Base-by-base conservation (phyloP, 768 basidiomycete genomes). In the Leccinum boreale region DNA sequence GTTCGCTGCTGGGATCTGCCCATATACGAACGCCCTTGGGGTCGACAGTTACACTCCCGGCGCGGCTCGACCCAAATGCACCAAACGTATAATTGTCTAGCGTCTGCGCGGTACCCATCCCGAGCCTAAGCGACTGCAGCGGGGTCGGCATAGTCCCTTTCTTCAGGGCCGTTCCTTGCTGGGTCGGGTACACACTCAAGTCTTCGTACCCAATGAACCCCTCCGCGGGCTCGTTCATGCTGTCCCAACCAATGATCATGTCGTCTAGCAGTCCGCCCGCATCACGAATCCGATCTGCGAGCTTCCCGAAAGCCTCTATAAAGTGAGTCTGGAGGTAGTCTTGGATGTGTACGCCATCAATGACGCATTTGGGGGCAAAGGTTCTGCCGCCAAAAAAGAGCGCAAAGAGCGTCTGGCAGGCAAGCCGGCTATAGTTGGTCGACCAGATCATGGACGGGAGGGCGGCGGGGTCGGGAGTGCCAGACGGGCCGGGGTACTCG, bases 361-460 rank as follows among this genome's bases (percentile, higher is more conserved):
- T 87, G 65, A 89, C 74, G 71, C 94, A 98, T 54, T 86, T 86
- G 0, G 97, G 97, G 0, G 97, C 94, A 70, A 90, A 98, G 44
- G 86, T 84, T 8, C 85, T 81, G 1, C 94, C 94, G 21, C 89
- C 94, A 70, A 91, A 98, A 80, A 98, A 98, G 61, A 99, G 82
- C 7, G 96, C 94, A 77, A 96, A 96, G 53, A 97, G 70, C 11
- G 94, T 96, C 69, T 94, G 90, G 19, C 86, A 85, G 52, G 89
- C 83, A 28, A 98, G 85, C 17, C 90, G 91, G 44, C 90, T 85
- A 68, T 98, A 98, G 69, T 98, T 98, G 24, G 96, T 98, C 7
- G 87, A 85, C 97, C 97, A 99, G 59, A 94, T 84, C 97, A 99
- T 99, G 50, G 89, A 85, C 5, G 97, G 96, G 59, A 94, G 80